Percentiles rank a stretch among this genome's conserved stretches.
Evolutionary conservation across 1,284 basidiomycete species (phyloP).

Genomic region (Anthracocystis setariae): DNA sequence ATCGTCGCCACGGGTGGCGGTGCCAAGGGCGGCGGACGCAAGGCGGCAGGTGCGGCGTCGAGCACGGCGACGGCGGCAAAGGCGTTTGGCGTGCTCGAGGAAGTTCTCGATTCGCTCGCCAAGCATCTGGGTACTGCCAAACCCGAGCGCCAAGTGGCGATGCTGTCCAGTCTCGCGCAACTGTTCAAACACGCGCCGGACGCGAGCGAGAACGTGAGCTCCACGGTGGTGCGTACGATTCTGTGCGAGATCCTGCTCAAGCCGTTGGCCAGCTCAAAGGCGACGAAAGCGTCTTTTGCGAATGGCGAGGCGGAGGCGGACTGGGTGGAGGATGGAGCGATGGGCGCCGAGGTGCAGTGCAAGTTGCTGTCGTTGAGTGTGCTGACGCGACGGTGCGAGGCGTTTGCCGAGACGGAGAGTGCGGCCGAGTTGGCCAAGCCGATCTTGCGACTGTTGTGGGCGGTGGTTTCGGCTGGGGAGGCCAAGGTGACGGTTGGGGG

Average conservation of each 20-base stretch:
- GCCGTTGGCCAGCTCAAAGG: slow-evolving; percentile 30
- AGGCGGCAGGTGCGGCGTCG: slow-evolving; percentile 23
- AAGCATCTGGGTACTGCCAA: slow-evolving; percentile 72
- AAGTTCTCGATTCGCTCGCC: slow-evolving; percentile 72
- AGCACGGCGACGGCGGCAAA: slow-evolving; percentile 23
- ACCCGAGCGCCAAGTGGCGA: slow-evolving; percentile 74
- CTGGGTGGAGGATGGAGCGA: slow-evolving; percentile 54
- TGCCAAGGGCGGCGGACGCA: slow-evolving; percentile 22
- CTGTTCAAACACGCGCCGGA: slow-evolving; percentile 77
- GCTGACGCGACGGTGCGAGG: slow-evolving; percentile 52
- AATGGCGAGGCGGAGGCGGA: slow-evolving; percentile 31
- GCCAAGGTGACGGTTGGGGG: slow-evolving; percentile 43
- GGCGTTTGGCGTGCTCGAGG: slow-evolving; percentile 48
- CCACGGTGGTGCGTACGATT: slow-evolving; percentile 79
- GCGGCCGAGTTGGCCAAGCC: slow-evolving; percentile 52
- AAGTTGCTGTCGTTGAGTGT: slow-evolving; percentile 52
- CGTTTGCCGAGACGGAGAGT: slow-evolving; percentile 39
- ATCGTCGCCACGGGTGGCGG: slow-evolving; percentile 52
- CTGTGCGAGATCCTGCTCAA: slow-evolving; percentile 68
- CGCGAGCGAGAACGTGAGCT: slow-evolving; percentile 80
- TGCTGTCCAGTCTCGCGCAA: slow-evolving; percentile 79
- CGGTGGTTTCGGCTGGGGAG: slow-evolving; percentile 49
- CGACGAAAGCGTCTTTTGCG: slow-evolving; percentile 27
- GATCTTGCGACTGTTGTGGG: slow-evolving; percentile 55
- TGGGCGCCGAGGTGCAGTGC: slow-evolving; percentile 40